These are phyloP conservation scores for Xylaria telfairii DNA, from an alignment of 495 filamentous ascomycete genomes.

Conservation along the genomic window DNA sequence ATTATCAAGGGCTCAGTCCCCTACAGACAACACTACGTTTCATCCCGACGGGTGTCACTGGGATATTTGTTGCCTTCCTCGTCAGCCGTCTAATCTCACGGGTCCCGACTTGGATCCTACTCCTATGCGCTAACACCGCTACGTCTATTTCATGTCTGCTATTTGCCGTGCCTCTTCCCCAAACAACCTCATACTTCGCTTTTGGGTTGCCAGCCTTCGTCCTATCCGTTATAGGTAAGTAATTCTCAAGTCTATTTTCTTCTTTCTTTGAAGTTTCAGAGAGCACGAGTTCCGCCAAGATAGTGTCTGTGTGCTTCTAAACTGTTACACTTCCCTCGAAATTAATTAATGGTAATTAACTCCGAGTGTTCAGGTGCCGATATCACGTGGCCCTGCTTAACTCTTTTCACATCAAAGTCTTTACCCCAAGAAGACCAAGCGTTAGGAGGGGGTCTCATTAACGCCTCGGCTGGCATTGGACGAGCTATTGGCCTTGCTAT, in stretches of 20 bases:
- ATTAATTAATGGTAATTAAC: neutral
- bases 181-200: constrained; percentile 63
- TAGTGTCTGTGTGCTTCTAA: neutral
- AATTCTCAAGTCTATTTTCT: neutral
- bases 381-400: constrained; percentile 62
- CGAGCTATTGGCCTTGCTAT: constrained; percentile 64
- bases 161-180: constrained; percentile 62
- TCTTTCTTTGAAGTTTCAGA: neutral
- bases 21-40: constrained; percentile 67
- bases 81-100: constrained; percentile 62
- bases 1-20: constrained; percentile 59
- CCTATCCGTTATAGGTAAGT: constrained; percentile 56
- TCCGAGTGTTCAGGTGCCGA: constrained; percentile 49
- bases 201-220: constrained; percentile 64
- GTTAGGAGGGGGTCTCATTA: constrained; percentile 65
- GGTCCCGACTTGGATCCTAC: constrained; percentile 58
- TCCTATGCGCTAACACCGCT: constrained; percentile 58
- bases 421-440: constrained; percentile 66
- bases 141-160: constrained; percentile 57
- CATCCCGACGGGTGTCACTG: constrained; percentile 63
- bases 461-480: constrained; percentile 63
- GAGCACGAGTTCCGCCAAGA: neutral
- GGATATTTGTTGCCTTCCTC: constrained; percentile 54
- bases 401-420: constrained; percentile 63
- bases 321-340: neutral